These are phyloP conservation scores for Cicer arietinum DNA, from an alignment of 306 rosid species.

Conservation along the genomic window DNA sequence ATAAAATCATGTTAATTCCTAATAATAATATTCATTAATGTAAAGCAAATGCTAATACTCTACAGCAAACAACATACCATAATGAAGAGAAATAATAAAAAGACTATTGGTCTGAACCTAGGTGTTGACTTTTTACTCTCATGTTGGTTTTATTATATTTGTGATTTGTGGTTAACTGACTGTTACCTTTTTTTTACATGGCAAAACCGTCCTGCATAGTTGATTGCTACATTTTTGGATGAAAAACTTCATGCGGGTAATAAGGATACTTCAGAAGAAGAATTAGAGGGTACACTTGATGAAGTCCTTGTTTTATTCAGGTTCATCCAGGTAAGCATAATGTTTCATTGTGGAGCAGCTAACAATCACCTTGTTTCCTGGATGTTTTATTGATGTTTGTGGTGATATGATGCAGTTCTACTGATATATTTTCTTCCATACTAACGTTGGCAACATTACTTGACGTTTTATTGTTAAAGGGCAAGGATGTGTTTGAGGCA, in stretches of 20 bases:
- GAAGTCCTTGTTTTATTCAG: conserved; percentile 92
- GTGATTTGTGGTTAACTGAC: conserved; percentile 39
- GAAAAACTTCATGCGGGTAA: conserved; percentile 99
- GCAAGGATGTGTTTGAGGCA: conserved; percentile 99
- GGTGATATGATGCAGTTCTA: conserved; percentile 31
- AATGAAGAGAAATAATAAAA: no score
- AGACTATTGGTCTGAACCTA: conserved; percentile 2
- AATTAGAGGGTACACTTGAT: conserved; percentile 94
- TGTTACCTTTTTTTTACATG: conserved; percentile 25
- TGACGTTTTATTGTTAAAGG: conserved; percentile 55
- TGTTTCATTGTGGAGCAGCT: conserved; percentile 46
- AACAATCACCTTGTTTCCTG: conserved; percentile 17
- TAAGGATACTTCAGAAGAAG: conserved; percentile 98
- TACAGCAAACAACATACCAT: no score
- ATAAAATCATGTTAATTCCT: no score
- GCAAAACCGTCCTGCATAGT: conserved; percentile 98
- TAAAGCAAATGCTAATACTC: no score
- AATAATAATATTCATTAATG: no score
- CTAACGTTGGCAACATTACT: conserved; percentile 41
- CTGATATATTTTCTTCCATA: conserved; percentile 42
- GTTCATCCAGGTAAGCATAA: conserved; percentile 83
- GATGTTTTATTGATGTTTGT: conserved; percentile 19
- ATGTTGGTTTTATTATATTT: conserved; percentile 20
- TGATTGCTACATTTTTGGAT: conserved; percentile 95
- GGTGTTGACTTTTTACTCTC: conserved; percentile 19